Conservation (phyloP, 1,284 basidiomycete species). For the Megacollybia platyphylla region DNA sequence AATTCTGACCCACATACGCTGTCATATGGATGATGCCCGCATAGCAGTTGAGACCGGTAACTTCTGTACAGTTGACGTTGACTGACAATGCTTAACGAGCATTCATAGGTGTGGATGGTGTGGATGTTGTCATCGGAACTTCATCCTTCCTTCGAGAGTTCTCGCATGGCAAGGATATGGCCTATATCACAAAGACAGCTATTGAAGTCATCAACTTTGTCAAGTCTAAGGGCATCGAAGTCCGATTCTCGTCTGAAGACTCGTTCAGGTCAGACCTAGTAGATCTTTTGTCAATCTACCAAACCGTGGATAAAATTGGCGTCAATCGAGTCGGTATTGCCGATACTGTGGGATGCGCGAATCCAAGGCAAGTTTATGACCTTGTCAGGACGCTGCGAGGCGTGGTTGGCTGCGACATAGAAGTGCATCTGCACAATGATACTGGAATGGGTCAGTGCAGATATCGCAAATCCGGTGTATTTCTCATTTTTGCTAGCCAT, state of each 20-base stretch:
- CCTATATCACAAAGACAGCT: constrained; percentile 98
- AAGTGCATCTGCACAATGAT: constrained; percentile 98
- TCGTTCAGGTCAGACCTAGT: constrained; percentile 99
- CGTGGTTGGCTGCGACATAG: constrained; percentile 94
- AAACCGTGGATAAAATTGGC: constrained; percentile 99
- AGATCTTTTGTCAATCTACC: constrained; percentile 97
- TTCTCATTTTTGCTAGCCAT: constrained; percentile 51
- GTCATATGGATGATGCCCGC: constrained; percentile 99
- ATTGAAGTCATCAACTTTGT: constrained; percentile 99
- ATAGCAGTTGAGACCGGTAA: constrained; percentile 96
- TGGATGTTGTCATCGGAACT: constrained; percentile 98
- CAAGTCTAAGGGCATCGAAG: constrained; percentile 99
- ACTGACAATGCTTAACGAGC: constrained; percentile 4
- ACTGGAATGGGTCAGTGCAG: constrained; percentile 68
- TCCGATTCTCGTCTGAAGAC: constrained; percentile 99
- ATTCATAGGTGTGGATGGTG: constrained; percentile 82
- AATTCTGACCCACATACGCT: constrained; percentile 98
- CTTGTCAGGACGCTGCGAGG: constrained; percentile 93
- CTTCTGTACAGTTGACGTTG: constrained; percentile 10
- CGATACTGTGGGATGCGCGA: constrained; percentile 98
- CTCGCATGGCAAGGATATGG: constrained; percentile 99
- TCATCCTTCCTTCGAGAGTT: constrained; percentile 98
- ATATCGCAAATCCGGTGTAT: constrained; percentile 1
- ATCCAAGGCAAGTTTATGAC: constrained; percentile 98
- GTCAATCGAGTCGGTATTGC: constrained; percentile 99